These are phyloP conservation scores for Porpolomopsis calyptriformis DNA, from an alignment of 768 basidiomycete species.

Conservation along the genomic window DNA sequence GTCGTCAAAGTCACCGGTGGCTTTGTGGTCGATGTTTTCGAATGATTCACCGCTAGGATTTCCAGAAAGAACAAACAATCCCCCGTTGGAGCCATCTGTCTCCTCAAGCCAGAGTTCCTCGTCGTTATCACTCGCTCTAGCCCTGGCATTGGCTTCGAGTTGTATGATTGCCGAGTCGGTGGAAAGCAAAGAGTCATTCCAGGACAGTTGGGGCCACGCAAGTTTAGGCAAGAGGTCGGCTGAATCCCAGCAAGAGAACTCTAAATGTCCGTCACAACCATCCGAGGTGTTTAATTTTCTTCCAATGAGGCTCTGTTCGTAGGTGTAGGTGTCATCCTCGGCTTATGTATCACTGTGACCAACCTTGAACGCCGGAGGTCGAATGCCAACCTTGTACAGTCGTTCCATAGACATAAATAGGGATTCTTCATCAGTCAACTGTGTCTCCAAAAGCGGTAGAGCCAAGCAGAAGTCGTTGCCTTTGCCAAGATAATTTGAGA, in stretches of 20 bases:
- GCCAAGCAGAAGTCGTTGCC: slow-evolving; percentile 7
- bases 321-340: background rate
- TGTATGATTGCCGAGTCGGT: background rate
- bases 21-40: no score
- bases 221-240: no score
- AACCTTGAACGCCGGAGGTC: slow-evolving; percentile 40
- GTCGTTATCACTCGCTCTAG: background rate
- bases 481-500: slow-evolving; percentile 17
- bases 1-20: no score
- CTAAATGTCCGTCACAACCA: background rate
- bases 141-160: background rate
- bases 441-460: background rate
- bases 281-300: background rate
- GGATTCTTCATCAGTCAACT: slow-evolving; percentile 25
- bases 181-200: no score
- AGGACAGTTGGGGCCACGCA: no score
- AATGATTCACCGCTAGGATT: no score
- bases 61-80: no score
- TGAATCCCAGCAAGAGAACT: no score
- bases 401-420: slow-evolving; percentile 34
- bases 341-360: slow-evolving; percentile 6
- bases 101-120: background rate
- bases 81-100: no score
- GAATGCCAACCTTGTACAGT: slow-evolving; percentile 32
- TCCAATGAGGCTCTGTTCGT: background rate